These are phyloP conservation scores for Talaromyces funiculosus DNA, from an alignment of 2,329 filamentous ascomycete genomes.

Conservation along the genomic window DNA sequence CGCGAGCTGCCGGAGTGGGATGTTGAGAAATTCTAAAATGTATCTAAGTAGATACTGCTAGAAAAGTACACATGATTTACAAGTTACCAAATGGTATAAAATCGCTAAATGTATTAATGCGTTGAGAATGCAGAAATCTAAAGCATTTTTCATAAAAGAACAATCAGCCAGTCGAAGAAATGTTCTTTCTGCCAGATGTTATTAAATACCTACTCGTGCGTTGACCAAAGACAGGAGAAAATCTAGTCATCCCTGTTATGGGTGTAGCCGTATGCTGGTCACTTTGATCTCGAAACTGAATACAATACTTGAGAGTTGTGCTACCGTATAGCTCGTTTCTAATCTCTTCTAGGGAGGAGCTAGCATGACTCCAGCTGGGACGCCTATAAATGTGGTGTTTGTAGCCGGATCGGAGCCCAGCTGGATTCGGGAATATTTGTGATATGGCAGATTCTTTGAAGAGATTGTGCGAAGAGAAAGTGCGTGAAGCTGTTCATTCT, in stretches of 20 bases:
- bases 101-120: too few species aligned
- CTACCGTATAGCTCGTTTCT: constrained; percentile 6
- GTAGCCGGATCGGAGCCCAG: neutral
- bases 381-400: neutral
- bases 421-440: neutral
- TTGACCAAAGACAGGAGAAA: too few species aligned
- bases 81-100: too few species aligned
- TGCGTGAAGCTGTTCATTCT: too few species aligned
- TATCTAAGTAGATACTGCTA: neutral
- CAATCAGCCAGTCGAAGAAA: too few species aligned
- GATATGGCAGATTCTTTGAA: too few species aligned
- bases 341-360: neutral
- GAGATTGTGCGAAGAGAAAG: too few species aligned
- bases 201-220: too few species aligned
- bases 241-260: neutral
- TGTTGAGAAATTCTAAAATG: neutral
- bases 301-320: neutral
- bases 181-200: too few species aligned
- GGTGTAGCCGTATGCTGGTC: neutral
- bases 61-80: neutral
- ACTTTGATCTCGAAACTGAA: neutral
- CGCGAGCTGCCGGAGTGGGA: neutral
- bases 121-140: too few species aligned
- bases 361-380: neutral
- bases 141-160: too few species aligned